Evolutionary conservation across 306 rosid genomes (phyloP).

Genomic region (Myrica gale): DNA sequence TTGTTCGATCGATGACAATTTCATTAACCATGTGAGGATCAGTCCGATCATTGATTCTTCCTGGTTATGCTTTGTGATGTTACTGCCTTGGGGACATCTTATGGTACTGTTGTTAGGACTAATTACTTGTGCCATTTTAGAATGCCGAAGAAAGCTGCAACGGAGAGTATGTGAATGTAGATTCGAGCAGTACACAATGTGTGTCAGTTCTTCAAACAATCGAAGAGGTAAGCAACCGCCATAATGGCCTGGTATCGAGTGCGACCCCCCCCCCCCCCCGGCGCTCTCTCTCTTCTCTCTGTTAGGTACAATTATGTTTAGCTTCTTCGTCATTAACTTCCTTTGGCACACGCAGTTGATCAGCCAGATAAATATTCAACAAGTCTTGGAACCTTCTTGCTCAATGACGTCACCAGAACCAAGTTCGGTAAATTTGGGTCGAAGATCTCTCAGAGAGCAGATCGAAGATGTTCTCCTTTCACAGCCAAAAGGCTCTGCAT

Average conservation of each 20-base stretch:
- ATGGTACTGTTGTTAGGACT: background rate
- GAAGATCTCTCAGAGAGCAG: conserved; percentile 17
- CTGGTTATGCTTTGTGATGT: background rate
- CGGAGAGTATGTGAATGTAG: conserved; percentile 27
- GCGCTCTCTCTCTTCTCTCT: background rate
- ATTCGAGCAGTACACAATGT: conserved; percentile 20
- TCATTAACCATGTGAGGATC: background rate
- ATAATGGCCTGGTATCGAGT: background rate
- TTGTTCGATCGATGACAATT: background rate
- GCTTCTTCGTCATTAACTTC: background rate
- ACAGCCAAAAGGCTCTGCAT: conserved; percentile 12
- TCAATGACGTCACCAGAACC: conserved; percentile 8
- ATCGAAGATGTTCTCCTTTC: conserved; percentile 5
- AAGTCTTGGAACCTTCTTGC: conserved; percentile 16
- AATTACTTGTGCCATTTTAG: conserved; percentile 2
- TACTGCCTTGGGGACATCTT: background rate
- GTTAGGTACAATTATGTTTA: background rate
- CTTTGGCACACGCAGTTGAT: conserved; percentile 4
- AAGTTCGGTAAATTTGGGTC: background rate
- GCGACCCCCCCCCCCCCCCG: background rate
- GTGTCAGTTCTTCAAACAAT: conserved; percentile 13
- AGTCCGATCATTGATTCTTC: background rate
- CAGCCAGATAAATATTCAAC: conserved; percentile 6
- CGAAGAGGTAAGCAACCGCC: conserved; percentile 24
- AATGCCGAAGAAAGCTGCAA: conserved; percentile 20